Evolutionary conservation across 495 filamentous ascomycete genomes (phyloP).

Genomic region (Aspergillus leporis): DNA sequence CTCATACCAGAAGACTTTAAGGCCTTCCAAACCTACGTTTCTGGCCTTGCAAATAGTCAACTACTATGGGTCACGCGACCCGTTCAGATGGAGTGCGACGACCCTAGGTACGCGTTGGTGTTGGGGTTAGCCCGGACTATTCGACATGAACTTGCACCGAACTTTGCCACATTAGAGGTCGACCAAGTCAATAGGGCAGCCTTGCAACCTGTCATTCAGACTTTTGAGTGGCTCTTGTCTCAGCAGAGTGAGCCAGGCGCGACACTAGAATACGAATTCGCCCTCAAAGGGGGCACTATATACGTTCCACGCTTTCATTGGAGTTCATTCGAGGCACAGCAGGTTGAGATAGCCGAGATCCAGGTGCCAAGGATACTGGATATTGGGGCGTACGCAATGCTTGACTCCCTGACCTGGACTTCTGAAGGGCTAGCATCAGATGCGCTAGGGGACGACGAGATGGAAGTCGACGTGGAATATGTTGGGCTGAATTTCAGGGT

Average conservation of each 20-base stretch:
- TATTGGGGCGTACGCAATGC: conserved; percentile 23
- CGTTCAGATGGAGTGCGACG: conserved; percentile 32
- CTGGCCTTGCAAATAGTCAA: background rate
- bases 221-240: conserved; percentile 25
- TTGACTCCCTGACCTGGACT: conserved; percentile 31
- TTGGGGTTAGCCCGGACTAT: conserved; percentile 44
- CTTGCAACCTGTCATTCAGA: conserved; percentile 15
- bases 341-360: background rate
- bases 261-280: conserved; percentile 37
- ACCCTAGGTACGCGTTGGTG: conserved; percentile 38
- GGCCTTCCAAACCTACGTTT: conserved; percentile 20
- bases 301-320: conserved; percentile 32
- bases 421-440: background rate
- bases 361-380: conserved; percentile 12
- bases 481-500: conserved; percentile 46
- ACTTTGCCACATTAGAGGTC: conserved; percentile 45
- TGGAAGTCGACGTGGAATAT: conserved; percentile 40
- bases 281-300: conserved; percentile 25
- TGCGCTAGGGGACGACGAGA: conserved; percentile 20
- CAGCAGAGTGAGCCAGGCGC: background rate
- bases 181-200: conserved; percentile 23
- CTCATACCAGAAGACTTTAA: conserved; percentile 16
- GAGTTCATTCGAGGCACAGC: conserved; percentile 22
- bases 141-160: conserved; percentile 35
- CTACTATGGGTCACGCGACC: conserved; percentile 45